Base-by-base conservation (phyloP, 192 early-diverging fungal species). In the Haplosporangium gracile region DNA sequence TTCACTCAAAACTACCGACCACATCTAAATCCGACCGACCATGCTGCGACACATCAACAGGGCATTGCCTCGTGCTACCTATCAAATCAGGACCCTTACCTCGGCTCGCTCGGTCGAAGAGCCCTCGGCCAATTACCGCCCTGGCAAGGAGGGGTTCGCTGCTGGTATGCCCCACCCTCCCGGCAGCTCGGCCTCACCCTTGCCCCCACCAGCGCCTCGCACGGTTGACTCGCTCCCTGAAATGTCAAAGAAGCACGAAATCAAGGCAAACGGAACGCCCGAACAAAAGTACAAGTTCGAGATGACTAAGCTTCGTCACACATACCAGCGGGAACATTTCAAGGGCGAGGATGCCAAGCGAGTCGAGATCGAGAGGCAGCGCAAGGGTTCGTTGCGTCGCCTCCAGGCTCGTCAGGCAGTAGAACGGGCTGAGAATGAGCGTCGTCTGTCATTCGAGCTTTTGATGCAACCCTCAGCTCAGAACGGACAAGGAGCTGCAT, bases 111-210 rank as follows among this genome's bases (percentile, higher is more conserved):
- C 79, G 9, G 53, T 86, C 26, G 79, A 86, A 13, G 79, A 86
- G 57, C 84, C 84, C 7, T 86, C 84, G 24, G 75, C 39, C 51
- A 86, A 86, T 68, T 86, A 81, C 74, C 74, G 79, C 42, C 79
- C 75, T 43, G 84, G 84, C 34, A 86, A 86, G 75, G 79, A 86
- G 68, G 84, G 84, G 36, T 86, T 81, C 43, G 84, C 84, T 18
- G 79, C 84, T 65, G 84, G 84, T 34, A 86, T 86, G 74, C 84
- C 84, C 5, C 84, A 86, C 57, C 84, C 84, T 45, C 79, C 79
- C 24, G 84, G 84, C 47, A 78, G 60, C 76, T 81, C 84, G 18
- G 24, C 84, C 24, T 72, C 84, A 5, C 84, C 84, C 7, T 24
- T 34, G 40, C 84, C 84, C n/a, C 43, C 78, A 69, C 78, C 84